Percentiles rank a stretch among this genome's conserved stretches.
phyloP scores from a whole-genome alignment of 129 eudicot species.

The Silybum marianum region DNA sequence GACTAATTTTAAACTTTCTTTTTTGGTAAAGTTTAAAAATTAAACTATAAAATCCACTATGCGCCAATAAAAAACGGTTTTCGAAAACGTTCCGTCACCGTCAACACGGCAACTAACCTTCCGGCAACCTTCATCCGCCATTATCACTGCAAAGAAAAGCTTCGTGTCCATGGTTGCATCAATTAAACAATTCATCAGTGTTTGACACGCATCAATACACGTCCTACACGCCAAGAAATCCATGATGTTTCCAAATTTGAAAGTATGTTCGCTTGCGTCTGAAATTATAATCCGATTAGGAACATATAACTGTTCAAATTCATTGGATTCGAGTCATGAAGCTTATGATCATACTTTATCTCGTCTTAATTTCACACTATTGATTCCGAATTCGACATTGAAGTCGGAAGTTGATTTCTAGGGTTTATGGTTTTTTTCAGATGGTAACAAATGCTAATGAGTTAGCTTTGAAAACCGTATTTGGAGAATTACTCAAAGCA shows the following conservation, averaged over 20 bases:
- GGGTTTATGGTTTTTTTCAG: neutral
- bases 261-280: neutral
- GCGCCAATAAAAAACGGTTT: neutral
- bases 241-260: neutral
- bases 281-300: neutral
- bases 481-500: slow-evolving; percentile 2
- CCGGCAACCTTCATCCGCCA: neutral
- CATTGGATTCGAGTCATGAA: neutral
- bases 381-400: neutral
- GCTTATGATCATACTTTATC: neutral
- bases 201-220: neutral
- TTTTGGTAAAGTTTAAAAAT: neutral
- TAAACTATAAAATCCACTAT: neutral
- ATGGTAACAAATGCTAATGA: neutral
- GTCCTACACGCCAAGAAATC: neutral
- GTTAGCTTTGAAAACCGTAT: neutral
- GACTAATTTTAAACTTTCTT: neutral
- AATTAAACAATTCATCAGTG: neutral
- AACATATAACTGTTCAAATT: neutral
- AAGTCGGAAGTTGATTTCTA: neutral
- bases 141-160: neutral
- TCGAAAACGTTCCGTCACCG: neutral
- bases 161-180: neutral
- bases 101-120: neutral
- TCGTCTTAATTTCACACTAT: neutral